phyloP scores from a whole-genome alignment of 1,284 basidiomycete species.

The Microbotryum scabiosae region DNA sequence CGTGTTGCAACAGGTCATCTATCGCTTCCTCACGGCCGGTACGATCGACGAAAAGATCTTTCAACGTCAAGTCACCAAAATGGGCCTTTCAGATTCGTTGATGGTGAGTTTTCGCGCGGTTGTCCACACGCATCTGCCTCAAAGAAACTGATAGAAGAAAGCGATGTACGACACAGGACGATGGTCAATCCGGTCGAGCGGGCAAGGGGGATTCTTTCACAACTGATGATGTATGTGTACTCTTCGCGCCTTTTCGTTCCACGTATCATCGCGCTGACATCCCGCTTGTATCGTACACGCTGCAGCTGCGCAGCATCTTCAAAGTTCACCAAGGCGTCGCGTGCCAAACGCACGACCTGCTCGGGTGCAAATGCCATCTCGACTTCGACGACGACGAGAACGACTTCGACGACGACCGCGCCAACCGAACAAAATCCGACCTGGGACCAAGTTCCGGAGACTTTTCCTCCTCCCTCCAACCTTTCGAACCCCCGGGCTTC shows the following conservation, averaged over 20 bases:
- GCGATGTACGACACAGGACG: slow-evolving; percentile 29
- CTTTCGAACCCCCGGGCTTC: slow-evolving; percentile 47
- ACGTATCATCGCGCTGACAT: neutral
- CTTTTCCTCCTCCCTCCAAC: slow-evolving; percentile 10
- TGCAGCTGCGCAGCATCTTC: slow-evolving; percentile 80
- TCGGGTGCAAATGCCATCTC: slow-evolving; percentile 33
- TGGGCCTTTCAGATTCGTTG: slow-evolving; percentile 59
- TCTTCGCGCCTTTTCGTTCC: neutral
- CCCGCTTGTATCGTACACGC: no score
- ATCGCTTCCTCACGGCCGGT: slow-evolving; percentile 51
- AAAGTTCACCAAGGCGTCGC: slow-evolving; percentile 66
- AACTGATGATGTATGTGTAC: slow-evolving; percentile 63
- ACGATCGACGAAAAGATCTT: slow-evolving; percentile 44
- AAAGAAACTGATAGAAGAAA: neutral
- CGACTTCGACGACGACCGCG: slow-evolving; percentile 28
- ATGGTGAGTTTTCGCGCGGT: slow-evolving; percentile 37
- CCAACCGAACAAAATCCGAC: neutral
- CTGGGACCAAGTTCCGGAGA: slow-evolving; percentile 26
- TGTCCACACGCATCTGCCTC: neutral
- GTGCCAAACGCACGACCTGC: slow-evolving; percentile 76
- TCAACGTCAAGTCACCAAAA: slow-evolving; percentile 88
- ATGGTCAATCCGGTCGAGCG: neutral
- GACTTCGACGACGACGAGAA: slow-evolving; percentile 20
- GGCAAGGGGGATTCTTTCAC: slow-evolving; percentile 63
- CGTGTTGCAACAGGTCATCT: slow-evolving; percentile 54